Conservation (phyloP, 441 rosid species). For the Breynia disticha region DNA sequence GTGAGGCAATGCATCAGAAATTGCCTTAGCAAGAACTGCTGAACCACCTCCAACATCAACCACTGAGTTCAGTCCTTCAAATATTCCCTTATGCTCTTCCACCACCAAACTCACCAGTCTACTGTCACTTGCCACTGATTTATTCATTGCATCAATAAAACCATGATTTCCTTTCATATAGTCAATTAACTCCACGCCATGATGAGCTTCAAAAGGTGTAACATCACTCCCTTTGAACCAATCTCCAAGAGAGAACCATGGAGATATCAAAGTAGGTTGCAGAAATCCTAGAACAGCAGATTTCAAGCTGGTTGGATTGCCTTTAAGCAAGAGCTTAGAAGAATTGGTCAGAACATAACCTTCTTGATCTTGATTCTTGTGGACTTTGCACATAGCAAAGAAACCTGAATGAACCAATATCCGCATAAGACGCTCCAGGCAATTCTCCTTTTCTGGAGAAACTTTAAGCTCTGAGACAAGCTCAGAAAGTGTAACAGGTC, state of each 20-base stretch:
- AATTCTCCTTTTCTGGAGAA: constrained; percentile 8
- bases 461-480: constrained; percentile 16
- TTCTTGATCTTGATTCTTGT: constrained; percentile 5
- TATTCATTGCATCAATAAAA: constrained; percentile 14
- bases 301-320: constrained; percentile 11
- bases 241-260: constrained; percentile 14
- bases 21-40: constrained; percentile 15
- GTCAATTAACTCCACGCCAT: constrained; percentile 14
- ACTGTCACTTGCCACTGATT: constrained; percentile 24
- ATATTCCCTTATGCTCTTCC: constrained; percentile 8
- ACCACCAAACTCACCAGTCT: constrained; percentile 10
- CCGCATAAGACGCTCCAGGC: constrained; percentile 20
- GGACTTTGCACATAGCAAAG: constrained; percentile 9
- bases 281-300: constrained; percentile 15
- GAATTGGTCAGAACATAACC: constrained; percentile 11
- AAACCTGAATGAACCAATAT: constrained; percentile 18
- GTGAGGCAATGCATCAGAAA: constrained; percentile 18
- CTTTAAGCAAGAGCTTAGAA: constrained; percentile 24
- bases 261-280: constrained; percentile 13
- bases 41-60: constrained; percentile 34
- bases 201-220: constrained; percentile 16
- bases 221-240: constrained; percentile 20
- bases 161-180: constrained; percentile 3
- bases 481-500: constrained; percentile 20
- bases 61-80: constrained; percentile 20